phyloP scores from a whole-genome alignment of 2,329 filamentous ascomycete species.

The Penicillium sp. region DNA sequence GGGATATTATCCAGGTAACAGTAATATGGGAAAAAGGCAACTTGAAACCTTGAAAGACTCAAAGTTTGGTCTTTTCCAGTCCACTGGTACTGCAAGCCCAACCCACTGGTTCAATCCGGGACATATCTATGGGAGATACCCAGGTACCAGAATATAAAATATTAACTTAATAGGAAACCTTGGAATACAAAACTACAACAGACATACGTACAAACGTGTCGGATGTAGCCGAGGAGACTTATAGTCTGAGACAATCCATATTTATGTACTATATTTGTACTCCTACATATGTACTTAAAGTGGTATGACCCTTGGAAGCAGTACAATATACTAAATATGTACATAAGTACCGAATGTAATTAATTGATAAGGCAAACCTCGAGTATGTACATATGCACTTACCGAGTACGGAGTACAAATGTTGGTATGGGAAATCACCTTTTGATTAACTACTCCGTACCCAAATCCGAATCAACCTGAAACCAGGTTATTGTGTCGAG shows the following conservation, averaged over 20 bases:
- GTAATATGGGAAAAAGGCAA: no score
- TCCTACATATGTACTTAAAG: background rate
- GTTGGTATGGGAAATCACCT: background rate
- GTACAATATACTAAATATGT: background rate
- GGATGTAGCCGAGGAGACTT: background rate
- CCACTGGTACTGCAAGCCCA: background rate
- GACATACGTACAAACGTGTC: background rate
- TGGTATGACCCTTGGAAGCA: background rate
- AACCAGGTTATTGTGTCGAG: slow-evolving; percentile 3
- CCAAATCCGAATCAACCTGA: slow-evolving; percentile 10
- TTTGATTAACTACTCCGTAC: background rate
- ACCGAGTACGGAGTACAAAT: no score
- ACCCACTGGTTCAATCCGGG: background rate
- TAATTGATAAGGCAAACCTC: background rate
- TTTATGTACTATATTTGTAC: background rate
- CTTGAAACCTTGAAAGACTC: background rate
- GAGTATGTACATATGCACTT: background rate
- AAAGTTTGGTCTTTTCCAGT: background rate
- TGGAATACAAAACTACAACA: no score
- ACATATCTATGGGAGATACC: background rate
- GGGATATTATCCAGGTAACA: no score
- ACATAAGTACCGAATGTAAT: background rate
- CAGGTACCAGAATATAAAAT: background rate
- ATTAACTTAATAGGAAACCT: no score
- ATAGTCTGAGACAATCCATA: background rate